A percentile compares a stretch with the other conserved stretches of the same genome.
These are phyloP conservation scores for Cladorrhinum sp. DNA, from an alignment of 2,329 filamentous ascomycete species.

Conservation along the genomic window DNA sequence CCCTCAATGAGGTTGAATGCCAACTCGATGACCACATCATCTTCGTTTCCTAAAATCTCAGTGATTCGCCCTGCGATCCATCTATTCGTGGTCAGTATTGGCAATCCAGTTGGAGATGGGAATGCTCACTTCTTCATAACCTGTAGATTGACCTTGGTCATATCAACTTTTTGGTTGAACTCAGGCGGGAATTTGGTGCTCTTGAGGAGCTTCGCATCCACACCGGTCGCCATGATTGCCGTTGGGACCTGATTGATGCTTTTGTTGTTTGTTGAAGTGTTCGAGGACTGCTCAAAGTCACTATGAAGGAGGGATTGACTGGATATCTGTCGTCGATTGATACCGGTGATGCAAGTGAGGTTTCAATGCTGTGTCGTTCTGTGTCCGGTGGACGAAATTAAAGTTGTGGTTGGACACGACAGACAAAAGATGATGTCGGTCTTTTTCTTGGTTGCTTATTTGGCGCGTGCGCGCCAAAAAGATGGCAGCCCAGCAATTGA, in stretches of 20 bases:
- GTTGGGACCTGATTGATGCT: background rate
- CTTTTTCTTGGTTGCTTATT: background rate
- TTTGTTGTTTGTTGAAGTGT: background rate
- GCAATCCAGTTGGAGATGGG: background rate
- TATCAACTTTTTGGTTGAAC: conserved; percentile 95
- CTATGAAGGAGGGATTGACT: too few species aligned
- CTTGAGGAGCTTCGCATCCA: conserved; percentile 85
- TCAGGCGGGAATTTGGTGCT: conserved; percentile 91
- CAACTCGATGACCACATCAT: conserved; percentile 93
- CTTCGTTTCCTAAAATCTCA: conserved; percentile 84
- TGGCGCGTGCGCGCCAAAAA: background rate
- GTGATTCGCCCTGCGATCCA: conserved; percentile 91
- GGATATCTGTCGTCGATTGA: background rate
- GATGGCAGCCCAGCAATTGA: background rate
- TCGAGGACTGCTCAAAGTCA: background rate
- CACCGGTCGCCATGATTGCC: conserved; percentile 69
- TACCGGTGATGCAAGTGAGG: background rate
- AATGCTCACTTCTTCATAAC: conserved; percentile 88
- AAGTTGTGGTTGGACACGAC: conserved; percentile 10
- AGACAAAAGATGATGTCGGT: background rate
- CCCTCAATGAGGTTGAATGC: conserved; percentile 70
- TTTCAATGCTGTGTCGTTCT: background rate
- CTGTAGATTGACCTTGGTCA: conserved; percentile 93
- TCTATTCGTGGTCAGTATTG: conserved; percentile 45
- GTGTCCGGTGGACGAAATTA: background rate